phyloP scores from a whole-genome alignment of 352 stramenopile species.

The Pythium dissotocum region DNA sequence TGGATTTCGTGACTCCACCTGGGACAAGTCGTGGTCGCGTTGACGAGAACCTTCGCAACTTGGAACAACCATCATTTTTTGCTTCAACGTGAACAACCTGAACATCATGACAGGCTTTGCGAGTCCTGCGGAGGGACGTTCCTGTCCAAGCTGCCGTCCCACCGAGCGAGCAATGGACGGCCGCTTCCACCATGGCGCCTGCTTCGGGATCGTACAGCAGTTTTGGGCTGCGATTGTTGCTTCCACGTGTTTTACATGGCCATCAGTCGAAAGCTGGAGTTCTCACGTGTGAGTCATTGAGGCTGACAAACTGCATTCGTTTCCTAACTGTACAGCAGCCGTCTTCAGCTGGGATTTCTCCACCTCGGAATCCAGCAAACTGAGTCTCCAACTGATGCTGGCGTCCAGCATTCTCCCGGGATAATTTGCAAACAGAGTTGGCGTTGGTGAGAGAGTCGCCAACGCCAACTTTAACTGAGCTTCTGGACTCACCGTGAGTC shows the following conservation, averaged over 20 bases:
- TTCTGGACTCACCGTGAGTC: too few relatives aligned
- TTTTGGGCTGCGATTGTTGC: background rate
- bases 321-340: background rate
- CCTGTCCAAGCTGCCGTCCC: background rate
- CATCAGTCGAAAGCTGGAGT: background rate
- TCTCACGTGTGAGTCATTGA: background rate
- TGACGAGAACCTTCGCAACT: background rate
- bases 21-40: background rate
- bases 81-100: background rate
- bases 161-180: background rate
- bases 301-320: background rate
- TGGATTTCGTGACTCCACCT: slow-evolving; percentile 1
- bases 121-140: background rate
- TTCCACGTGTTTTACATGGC: background rate
- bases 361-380: slow-evolving; percentile 1
- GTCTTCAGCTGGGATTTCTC: background rate
- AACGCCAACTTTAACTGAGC: too few relatives aligned
- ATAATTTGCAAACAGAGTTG: too few relatives aligned
- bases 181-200: background rate
- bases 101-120: too few relatives aligned
- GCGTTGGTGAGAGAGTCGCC: too few relatives aligned
- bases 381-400: background rate
- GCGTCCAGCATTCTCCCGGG: background rate
- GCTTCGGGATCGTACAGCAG: background rate
- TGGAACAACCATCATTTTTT: background rate